Base-by-base conservation (phyloP, 306 rosid genomes). In the Coriaria nepalensis region DNA sequence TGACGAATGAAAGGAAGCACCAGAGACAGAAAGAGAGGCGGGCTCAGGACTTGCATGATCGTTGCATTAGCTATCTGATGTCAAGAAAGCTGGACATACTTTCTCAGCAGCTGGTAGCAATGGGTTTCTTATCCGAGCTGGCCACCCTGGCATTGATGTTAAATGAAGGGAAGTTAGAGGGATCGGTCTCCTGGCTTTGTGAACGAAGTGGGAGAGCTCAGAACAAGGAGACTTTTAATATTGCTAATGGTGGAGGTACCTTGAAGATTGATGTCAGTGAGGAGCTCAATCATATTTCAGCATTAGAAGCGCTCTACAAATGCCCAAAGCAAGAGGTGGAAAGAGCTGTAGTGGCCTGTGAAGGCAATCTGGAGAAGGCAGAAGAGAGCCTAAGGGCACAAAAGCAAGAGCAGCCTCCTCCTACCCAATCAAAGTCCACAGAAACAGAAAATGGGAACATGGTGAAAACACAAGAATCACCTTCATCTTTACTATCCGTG, bases 1-100 rank as follows among this genome's bases (percentile, higher is more conserved):
- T 73, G 67, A 81, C 81, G 70, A 86, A 86, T 35, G 95, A 86
- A 63, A 73, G 64, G 45, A 86, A 86, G 64, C 95, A 86, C 76
- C 95, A 81, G 60, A 84, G 95, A 11, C 95, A 86, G 65, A 86
- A 81, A 73, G 95, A 86, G 74, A 80, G 73, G 68, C 67, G 93
- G 45, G 95, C 93, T 47, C 95, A 73, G 57, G 95, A 86, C 70
- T 72, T 86, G 82, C 93, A 68, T 57, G 95, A 86, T 48, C 74
- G 80, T 38, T 86, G 95, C 57, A 75, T 15, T 66, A 78, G 93
- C 50, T 85, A 80, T 60, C 79, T 85, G 38, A 81, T 85, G 93
- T 76, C 95, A 11, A 81, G 95, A 74, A 86, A 76, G 63, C 79
- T 86, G 42, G 95, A 81, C 41, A 55, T 68, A 55, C 95, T 86